A percentile compares a stretch with the other conserved stretches of the same genome.
Conservation (phyloP, 1,284 basidiomycete species). For the Ustilago vetiveriae region DNA sequence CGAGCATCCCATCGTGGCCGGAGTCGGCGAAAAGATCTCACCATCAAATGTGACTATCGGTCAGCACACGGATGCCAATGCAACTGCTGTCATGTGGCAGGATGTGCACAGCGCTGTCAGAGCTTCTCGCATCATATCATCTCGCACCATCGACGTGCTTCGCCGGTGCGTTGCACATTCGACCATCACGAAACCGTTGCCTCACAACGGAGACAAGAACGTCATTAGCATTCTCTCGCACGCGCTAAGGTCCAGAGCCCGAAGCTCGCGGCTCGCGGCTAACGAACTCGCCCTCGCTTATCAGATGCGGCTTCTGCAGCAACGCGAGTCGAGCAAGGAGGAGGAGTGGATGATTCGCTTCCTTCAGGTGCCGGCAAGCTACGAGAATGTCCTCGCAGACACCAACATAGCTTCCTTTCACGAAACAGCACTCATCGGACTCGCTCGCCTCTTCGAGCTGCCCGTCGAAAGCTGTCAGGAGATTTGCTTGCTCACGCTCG, state of each 20-base stretch:
- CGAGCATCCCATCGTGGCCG: no score
- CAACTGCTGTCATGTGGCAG: conserved; percentile 21
- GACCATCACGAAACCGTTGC: conserved; percentile 3
- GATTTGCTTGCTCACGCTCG: conserved; percentile 35
- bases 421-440: conserved; percentile 48
- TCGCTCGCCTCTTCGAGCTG: conserved; percentile 36
- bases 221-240: conserved; percentile 19
- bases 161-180: conserved; percentile 29
- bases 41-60: neutral
- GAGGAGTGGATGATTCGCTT: conserved; percentile 26
- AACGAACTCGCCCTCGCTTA: conserved; percentile 35
- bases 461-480: conserved; percentile 43
- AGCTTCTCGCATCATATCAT: conserved; percentile 7
- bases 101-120: conserved; percentile 17
- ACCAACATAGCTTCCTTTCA: conserved; percentile 7
- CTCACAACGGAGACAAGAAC: conserved; percentile 18
- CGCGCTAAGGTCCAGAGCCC: conserved; percentile 16
- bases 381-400: conserved; percentile 20
- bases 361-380: conserved; percentile 15
- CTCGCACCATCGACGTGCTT: conserved; percentile 27
- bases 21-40: no score
- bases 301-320: conserved; percentile 23
- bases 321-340: conserved; percentile 22
- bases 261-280: conserved; percentile 21
- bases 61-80: neutral